A percentile compares a stretch with the other conserved stretches of the same genome.
phyloP scores from a whole-genome alignment of 2,329 filamentous ascomycete genomes.

The Epichloe uncinata region DNA sequence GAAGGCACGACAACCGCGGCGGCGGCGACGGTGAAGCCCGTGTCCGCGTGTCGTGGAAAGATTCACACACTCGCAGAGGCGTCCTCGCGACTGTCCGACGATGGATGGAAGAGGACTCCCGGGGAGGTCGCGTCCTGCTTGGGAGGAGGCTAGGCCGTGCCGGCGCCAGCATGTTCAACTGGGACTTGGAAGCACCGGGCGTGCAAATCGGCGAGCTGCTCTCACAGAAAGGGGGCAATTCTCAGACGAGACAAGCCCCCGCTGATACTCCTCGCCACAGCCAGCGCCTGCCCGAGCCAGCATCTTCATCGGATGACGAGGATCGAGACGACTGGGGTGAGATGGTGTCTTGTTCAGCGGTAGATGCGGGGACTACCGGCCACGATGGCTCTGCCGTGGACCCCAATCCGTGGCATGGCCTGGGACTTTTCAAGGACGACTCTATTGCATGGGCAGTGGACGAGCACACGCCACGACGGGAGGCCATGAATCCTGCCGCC shows the following conservation, averaged over 20 bases:
- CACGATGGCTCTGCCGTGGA: not conserved
- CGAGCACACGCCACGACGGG: not conserved
- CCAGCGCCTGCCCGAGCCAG: not conserved
- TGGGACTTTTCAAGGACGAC: no score
- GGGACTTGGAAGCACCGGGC: conserved; percentile 40
- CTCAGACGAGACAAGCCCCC: conserved; percentile 10
- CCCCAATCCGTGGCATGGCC: not conserved
- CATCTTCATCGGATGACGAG: not conserved
- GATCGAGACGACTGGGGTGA: conserved; percentile 46
- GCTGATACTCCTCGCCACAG: not conserved
- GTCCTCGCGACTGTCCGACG: conserved; percentile 45
- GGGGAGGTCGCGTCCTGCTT: conserved; percentile 33
- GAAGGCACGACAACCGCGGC: conserved; percentile 41
- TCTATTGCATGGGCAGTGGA: not conserved
- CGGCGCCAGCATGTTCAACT: conserved; percentile 43
- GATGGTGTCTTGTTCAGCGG: conserved; percentile 32
- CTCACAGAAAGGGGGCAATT: conserved; percentile 12
- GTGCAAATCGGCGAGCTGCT: conserved; percentile 31
- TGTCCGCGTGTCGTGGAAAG: conserved; percentile 41
- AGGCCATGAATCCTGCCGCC: no score
- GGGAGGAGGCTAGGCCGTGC: conserved; percentile 25
- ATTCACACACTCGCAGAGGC: conserved; percentile 39
- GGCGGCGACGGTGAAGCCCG: conserved; percentile 45
- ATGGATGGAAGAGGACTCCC: conserved; percentile 54
- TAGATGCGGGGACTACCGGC: not conserved